Conservation (phyloP, 2,329 filamentous ascomycete genomes). For the Cercospora canescens region DNA sequence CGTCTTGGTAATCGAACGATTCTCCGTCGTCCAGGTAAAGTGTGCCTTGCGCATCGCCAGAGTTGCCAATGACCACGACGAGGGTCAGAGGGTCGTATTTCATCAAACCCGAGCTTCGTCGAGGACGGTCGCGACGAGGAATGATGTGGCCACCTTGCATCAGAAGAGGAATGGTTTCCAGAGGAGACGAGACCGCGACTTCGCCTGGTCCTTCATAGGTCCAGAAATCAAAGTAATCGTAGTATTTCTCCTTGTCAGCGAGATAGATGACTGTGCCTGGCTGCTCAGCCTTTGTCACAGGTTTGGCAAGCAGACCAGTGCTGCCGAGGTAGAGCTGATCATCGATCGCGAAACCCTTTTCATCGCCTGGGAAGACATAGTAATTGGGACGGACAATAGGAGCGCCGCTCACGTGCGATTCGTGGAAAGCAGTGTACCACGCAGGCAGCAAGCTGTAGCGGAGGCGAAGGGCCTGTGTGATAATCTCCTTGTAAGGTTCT, state of each 20-base stretch:
- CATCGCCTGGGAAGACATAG: slow-evolving; percentile 84
- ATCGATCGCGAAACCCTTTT: slow-evolving; percentile 83
- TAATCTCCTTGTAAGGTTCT: slow-evolving; percentile 81
- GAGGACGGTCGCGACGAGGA: slow-evolving; percentile 82
- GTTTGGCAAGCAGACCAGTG: slow-evolving; percentile 90
- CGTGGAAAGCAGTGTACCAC: slow-evolving; percentile 97
- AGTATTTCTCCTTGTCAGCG: slow-evolving; percentile 86
- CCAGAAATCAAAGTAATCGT: slow-evolving; percentile 90
- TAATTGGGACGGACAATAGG: slow-evolving; percentile 92
- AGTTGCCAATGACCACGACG: slow-evolving; percentile 69
- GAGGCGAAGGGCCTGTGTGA: slow-evolving; percentile 82
- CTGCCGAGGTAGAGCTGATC: slow-evolving; percentile 90
- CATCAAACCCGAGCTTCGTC: slow-evolving; percentile 86
- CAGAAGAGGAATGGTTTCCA: slow-evolving; percentile 84
- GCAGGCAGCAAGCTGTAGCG: slow-evolving; percentile 86
- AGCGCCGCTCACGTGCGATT: slow-evolving; percentile 77
- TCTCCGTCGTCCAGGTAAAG: slow-evolving; percentile 94
- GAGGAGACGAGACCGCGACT: slow-evolving; percentile 70
- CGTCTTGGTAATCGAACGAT: slow-evolving; percentile 81
- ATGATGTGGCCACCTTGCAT: slow-evolving; percentile 94
- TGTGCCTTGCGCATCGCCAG: slow-evolving; percentile 73
- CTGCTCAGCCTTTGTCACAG: slow-evolving; percentile 76
- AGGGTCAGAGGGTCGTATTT: slow-evolving; percentile 93
- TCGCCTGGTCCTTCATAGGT: slow-evolving; percentile 72
- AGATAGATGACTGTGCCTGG: slow-evolving; percentile 78